Percentiles rank a stretch among this genome's conserved stretches.
These are phyloP conservation scores for Vitis hybrid DNA, from an alignment of 177 flowering plant genomes.

Conservation along the genomic window DNA sequence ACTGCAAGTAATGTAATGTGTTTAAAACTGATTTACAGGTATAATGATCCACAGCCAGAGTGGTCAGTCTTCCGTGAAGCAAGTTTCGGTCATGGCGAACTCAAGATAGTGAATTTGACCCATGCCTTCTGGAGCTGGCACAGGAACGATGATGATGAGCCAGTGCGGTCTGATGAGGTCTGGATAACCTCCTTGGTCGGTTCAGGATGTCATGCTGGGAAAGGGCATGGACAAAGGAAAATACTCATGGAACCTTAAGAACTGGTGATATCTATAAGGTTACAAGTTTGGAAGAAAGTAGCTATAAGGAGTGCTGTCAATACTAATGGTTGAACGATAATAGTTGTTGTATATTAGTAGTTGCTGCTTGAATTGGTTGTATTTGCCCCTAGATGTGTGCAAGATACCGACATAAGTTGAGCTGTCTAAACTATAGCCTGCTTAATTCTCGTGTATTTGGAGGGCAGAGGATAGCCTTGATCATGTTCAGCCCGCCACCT, in stretches of 20 bases:
- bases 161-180: constrained; percentile 68
- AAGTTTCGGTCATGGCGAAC: constrained; percentile 98
- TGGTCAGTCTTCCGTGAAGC: constrained; percentile 98
- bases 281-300: too few relatives aligned
- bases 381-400: too few relatives aligned
- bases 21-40: constrained; percentile 42
- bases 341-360: too few relatives aligned
- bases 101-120: constrained; percentile 64
- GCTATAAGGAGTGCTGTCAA: too few relatives aligned
- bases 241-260: constrained; percentile 46
- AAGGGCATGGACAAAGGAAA: constrained; percentile 41
- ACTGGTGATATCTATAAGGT: background rate
- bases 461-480: too few relatives aligned
- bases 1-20: background rate
- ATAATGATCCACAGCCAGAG: constrained; percentile 61
- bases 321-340: too few relatives aligned
- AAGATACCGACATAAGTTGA: too few relatives aligned
- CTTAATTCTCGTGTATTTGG: too few relatives aligned
- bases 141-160: constrained; percentile 89
- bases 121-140: constrained; percentile 97
- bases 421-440: too few relatives aligned
- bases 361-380: too few relatives aligned
- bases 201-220: constrained; percentile 54
- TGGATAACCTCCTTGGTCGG: constrained; percentile 73
- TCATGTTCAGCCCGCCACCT: too few relatives aligned